Evolutionary conservation across 768 basidiomycete species (phyloP).

Genomic region (Rhodotorula diobovata): DNA sequence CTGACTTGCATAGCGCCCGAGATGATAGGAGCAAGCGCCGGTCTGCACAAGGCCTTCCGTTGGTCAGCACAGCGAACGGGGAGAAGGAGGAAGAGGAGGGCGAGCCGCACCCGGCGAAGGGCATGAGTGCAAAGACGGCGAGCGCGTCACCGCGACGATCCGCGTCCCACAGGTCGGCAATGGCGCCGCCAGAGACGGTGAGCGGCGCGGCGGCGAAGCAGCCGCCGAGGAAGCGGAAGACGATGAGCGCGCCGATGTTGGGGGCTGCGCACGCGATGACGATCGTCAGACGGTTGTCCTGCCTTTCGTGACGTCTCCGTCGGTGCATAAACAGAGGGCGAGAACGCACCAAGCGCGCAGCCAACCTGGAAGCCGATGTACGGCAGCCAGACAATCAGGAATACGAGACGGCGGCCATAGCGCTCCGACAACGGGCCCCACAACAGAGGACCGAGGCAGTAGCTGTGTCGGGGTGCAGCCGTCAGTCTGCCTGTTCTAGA

Average conservation of each 20-base stretch:
- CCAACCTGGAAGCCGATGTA: constrained; percentile 41
- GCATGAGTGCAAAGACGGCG: constrained; percentile 39
- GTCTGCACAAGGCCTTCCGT: constrained; percentile 28
- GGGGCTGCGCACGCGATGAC: constrained; percentile 32
- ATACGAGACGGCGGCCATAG: constrained; percentile 37
- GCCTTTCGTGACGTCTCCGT: no score
- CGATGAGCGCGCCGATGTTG: constrained; percentile 36
- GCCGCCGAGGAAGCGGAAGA: constrained; percentile 40
- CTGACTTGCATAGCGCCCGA: constrained; percentile 35
- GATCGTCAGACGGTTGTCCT: no score
- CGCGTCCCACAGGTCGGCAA: constrained; percentile 41
- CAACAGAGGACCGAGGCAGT: constrained; percentile 40
- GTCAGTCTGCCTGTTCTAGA: constrained; percentile 20
- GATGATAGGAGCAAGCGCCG: constrained; percentile 40
- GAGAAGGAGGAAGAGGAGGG: not conserved
- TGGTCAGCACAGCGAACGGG: not conserved
- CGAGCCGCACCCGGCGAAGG: not conserved
- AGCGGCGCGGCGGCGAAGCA: constrained; percentile 39
- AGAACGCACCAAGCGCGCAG: constrained; percentile 29
- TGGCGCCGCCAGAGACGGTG: constrained; percentile 38
- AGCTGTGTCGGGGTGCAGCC: constrained; percentile 7
- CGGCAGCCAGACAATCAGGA: constrained; percentile 33
- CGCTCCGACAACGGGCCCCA: constrained; percentile 37
- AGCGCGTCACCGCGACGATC: constrained; percentile 40
- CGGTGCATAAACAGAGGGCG: no score